Percentiles rank a stretch among this genome's conserved stretches.
These are phyloP conservation scores for Hypoxylon sp. DNA, from an alignment of 2,329 filamentous ascomycete species.

Conservation along the genomic window DNA sequence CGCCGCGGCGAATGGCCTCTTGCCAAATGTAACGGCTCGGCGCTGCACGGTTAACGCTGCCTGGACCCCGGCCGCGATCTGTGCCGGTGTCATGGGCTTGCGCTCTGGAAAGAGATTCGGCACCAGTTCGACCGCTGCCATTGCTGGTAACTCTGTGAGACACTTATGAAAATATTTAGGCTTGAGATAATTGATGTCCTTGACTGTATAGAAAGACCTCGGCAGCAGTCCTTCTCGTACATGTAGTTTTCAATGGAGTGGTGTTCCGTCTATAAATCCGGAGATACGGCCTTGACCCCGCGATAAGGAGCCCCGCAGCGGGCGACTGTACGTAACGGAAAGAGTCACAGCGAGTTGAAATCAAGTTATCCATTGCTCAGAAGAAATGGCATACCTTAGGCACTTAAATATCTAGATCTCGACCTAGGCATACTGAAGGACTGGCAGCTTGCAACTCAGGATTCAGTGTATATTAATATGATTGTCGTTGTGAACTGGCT, in stretches of 20 bases:
- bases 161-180: background rate
- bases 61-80: conserved; percentile 51
- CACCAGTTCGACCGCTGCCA: conserved; percentile 20
- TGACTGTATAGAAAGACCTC: too few relatives aligned
- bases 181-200: background rate
- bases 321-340: background rate
- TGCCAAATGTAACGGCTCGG: conserved; percentile 53
- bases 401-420: too few relatives aligned
- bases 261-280: too few relatives aligned
- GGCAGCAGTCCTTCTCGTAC: too few relatives aligned
- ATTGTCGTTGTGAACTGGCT: background rate
- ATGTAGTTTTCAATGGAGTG: too few relatives aligned
- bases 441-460: too few relatives aligned
- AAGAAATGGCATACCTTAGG: too few relatives aligned
- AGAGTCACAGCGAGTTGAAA: background rate
- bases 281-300: conserved; percentile 16
- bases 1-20: conserved; percentile 58
- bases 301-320: conserved; percentile 26
- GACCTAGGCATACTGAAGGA: too few relatives aligned
- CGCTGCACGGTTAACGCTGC: conserved; percentile 53
- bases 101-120: conserved; percentile 48
- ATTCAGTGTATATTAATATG: background rate
- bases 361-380: too few relatives aligned
- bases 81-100: conserved; percentile 47
- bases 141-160: conserved; percentile 1